These are phyloP conservation scores for Penicillium hordei DNA, from an alignment of 2,329 filamentous ascomycete species.

Conservation along the genomic window DNA sequence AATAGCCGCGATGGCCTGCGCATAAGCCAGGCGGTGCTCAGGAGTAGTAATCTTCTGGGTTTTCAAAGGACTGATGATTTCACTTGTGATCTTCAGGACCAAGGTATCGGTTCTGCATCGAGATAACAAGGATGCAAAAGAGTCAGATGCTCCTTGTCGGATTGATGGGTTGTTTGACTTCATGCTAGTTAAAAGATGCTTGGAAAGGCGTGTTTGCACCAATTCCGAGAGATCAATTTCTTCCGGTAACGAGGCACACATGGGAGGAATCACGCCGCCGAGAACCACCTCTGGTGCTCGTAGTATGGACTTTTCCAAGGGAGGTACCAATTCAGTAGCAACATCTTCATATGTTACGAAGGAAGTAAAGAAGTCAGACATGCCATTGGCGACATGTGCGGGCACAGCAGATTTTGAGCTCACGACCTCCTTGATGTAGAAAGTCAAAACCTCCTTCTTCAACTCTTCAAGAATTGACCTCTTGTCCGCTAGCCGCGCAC, in stretches of 20 bases:
- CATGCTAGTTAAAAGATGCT: conserved; percentile 82
- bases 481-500: conserved; percentile 65
- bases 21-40: conserved; percentile 80
- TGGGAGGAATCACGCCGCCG: conserved; percentile 70
- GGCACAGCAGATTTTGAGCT: conserved; percentile 73
- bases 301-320: conserved; percentile 84
- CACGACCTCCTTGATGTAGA: conserved; percentile 81
- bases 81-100: conserved; percentile 69
- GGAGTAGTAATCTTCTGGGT: conserved; percentile 77
- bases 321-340: conserved; percentile 70
- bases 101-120: conserved; percentile 59
- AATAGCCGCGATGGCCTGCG: conserved; percentile 72
- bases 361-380: conserved; percentile 77
- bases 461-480: conserved; percentile 62
- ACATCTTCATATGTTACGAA: conserved; percentile 76
- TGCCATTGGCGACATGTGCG: conserved; percentile 67
- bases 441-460: conserved; percentile 74
- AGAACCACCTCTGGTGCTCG: conserved; percentile 88
- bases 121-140: conserved; percentile 69
- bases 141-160: conserved; percentile 70
- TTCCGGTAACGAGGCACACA: conserved; percentile 68
- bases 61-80: conserved; percentile 77
- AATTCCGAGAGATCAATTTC: conserved; percentile 75
- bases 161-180: conserved; percentile 84
- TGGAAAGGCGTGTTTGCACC: conserved; percentile 71